phyloP scores from a whole-genome alignment of 106 monocot genomes.

The Dioscorea zingiberensis region DNA sequence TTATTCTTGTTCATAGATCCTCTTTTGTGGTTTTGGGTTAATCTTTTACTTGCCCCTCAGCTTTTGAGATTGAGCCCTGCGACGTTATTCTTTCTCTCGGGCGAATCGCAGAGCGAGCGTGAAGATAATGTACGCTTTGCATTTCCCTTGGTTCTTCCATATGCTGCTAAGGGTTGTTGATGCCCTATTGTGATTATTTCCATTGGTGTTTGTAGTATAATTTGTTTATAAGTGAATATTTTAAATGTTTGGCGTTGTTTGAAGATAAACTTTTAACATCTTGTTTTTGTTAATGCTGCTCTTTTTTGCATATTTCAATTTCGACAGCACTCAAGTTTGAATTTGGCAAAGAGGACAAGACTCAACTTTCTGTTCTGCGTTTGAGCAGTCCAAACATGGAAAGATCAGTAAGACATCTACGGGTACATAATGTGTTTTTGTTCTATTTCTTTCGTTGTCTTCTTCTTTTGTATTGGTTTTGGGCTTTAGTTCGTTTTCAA shows the following conservation, averaged over 20 bases:
- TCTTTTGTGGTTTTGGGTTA: neutral
- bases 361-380: constrained; percentile 32
- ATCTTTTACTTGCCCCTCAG: constrained; percentile 16
- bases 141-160: too few relatives aligned
- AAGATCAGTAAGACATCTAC: constrained; percentile 23
- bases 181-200: neutral
- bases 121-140: constrained; percentile 22
- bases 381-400: constrained; percentile 43
- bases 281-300: constrained; percentile 8
- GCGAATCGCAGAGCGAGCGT: constrained; percentile 18
- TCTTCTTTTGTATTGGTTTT: too few relatives aligned
- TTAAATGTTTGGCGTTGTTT: neutral
- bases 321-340: constrained; percentile 51
- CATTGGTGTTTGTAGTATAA: neutral
- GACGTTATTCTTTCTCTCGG: constrained; percentile 32
- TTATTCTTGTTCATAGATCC: neutral
- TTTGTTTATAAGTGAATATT: neutral
- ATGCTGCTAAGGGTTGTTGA: neutral
- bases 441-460: too few relatives aligned
- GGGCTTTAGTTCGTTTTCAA: too few relatives aligned
- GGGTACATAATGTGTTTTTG: too few relatives aligned
- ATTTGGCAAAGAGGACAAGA: constrained; percentile 39
- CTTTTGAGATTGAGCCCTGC: constrained; percentile 28
- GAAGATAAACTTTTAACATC: too few relatives aligned
- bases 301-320: constrained; percentile 32